These are phyloP conservation scores for Fusarium papillatum DNA, from an alignment of 2,329 filamentous ascomycete genomes.

Conservation along the genomic window DNA sequence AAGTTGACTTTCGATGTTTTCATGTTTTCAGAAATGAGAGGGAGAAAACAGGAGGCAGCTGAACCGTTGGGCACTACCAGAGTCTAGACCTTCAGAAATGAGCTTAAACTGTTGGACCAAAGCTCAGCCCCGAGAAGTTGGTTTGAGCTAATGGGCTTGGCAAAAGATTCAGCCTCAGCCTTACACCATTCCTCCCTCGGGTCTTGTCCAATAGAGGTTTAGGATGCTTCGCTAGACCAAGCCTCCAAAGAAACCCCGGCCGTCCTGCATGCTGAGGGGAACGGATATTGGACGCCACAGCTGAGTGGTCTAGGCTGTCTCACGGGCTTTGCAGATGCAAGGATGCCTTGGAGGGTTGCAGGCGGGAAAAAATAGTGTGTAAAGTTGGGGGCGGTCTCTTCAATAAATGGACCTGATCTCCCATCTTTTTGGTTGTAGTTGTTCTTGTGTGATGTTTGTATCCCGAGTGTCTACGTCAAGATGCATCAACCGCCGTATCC, in stretches of 20 bases:
- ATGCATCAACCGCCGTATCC: neutral
- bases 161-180: conserved; percentile 2
- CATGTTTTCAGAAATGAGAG: neutral
- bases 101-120: neutral
- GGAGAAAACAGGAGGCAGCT: neutral
- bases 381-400: neutral
- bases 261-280: neutral
- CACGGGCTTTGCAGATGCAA: neutral
- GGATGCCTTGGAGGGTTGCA: neutral
- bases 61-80: neutral
- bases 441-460: neutral
- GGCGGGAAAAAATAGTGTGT: neutral
- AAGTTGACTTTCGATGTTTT: no score
- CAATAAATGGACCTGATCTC: neutral
- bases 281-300: neutral
- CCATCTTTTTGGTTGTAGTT: neutral
- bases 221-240: neutral
- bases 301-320: neutral
- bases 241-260: neutral
- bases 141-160: neutral
- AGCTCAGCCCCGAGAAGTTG: conserved; percentile 1
- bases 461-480: neutral
- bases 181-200: neutral
- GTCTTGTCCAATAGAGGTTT: neutral
- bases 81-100: neutral